These are phyloP conservation scores for Leccinum uliginosum DNA, from an alignment of 768 basidiomycete genomes.

Conservation along the genomic window DNA sequence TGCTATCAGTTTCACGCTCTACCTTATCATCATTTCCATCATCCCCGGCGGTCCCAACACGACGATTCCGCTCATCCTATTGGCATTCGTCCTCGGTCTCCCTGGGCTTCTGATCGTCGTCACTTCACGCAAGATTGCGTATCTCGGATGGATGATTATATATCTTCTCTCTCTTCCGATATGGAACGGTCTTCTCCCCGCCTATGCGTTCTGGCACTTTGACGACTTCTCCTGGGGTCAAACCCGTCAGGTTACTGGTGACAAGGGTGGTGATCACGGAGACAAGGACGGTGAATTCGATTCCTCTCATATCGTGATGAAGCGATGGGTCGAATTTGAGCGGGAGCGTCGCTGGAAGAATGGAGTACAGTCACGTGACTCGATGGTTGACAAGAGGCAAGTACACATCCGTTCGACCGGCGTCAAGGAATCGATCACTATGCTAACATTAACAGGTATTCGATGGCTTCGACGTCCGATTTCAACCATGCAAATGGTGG, in stretches of 20 bases:
- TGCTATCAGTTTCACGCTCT: conserved; percentile 94
- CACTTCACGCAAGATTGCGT: conserved; percentile 90
- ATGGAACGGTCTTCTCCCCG: conserved; percentile 95
- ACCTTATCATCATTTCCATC: conserved; percentile 84
- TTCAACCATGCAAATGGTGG: conserved; percentile 52
- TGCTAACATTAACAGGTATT: conserved; percentile 56
- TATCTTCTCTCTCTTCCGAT: conserved; percentile 91
- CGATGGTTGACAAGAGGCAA: conserved; percentile 65
- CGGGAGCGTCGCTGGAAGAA: conserved; percentile 91
- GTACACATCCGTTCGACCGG: conserved; percentile 18
- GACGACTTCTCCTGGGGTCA: conserved; percentile 99
- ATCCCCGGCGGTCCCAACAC: conserved; percentile 76
- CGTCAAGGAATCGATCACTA: conserved; percentile 19
- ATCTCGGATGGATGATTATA: conserved; percentile 95
- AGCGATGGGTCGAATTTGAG: conserved; percentile 98
- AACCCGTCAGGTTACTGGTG: conserved; percentile 79
- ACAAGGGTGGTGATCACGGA: conserved; percentile 66
- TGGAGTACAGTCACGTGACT: conserved; percentile 80
- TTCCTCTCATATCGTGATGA: conserved; percentile 96
- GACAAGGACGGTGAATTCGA: conserved; percentile 99
- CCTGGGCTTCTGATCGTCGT: conserved; percentile 95
- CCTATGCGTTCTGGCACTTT: conserved; percentile 99
- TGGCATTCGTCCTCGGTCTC: conserved; percentile 92
- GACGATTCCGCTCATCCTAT: conserved; percentile 86
- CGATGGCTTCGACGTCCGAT: conserved; percentile 74